Conservation (phyloP, 306 rosid species). For the Quillaja saponaria region DNA sequence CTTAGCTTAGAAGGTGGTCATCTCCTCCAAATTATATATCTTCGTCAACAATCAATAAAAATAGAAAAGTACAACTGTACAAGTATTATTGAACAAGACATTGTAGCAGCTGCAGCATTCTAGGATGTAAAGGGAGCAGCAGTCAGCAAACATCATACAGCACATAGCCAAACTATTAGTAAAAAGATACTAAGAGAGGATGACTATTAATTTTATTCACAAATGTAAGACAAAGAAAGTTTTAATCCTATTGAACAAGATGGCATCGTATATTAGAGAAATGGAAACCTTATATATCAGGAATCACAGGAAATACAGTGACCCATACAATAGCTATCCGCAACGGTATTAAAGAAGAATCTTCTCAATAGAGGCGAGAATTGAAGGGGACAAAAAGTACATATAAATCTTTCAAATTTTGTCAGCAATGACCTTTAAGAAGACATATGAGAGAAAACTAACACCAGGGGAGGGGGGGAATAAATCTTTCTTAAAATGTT, state of each 20-base stretch:
- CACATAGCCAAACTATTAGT: background rate
- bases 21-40: no score
- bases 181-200: background rate
- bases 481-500: conserved; percentile 17
- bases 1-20: no score
- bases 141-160: conserved; percentile 10
- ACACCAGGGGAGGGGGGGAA: background rate
- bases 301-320: background rate
- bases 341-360: background rate
- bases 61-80: no score
- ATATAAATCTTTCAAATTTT: no score
- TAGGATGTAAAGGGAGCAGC: no score
- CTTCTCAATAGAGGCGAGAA: background rate
- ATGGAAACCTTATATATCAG: background rate
- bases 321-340: background rate
- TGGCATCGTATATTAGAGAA: background rate
- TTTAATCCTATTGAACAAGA: background rate
- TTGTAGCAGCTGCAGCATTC: no score
- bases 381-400: background rate
- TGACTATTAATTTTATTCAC: background rate
- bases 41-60: no score
- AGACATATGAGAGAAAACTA: background rate
- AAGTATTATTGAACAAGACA: no score
- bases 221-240: background rate
- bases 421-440: no score